Evolutionary conservation across 2,329 filamentous ascomycete species (phyloP).

Genomic region (Pseudogymnoascus sp.): DNA sequence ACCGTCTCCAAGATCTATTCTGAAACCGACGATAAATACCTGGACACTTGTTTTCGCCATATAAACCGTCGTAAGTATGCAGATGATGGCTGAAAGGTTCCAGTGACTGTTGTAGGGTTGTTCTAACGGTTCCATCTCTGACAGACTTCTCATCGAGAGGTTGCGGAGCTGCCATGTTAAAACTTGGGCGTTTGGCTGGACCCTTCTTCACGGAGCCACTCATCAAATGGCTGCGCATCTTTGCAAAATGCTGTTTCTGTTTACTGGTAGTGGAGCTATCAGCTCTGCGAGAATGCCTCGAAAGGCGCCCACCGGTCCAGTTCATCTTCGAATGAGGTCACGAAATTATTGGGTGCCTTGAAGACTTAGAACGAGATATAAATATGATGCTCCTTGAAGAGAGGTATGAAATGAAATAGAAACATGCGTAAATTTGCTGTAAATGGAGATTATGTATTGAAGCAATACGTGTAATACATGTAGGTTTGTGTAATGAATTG

Average conservation of each 20-base stretch:
- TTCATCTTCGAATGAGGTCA: constrained; percentile 32
- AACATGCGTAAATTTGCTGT: not conserved
- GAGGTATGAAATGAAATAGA: not conserved
- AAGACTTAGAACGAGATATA: not conserved
- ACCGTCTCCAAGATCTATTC: not conserved
- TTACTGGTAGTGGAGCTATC: constrained; percentile 29
- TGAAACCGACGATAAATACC: not conserved
- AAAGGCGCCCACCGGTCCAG: constrained; percentile 40
- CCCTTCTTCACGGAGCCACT: constrained; percentile 24
- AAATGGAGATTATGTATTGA: not conserved
- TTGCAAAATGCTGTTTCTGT: constrained; percentile 42
- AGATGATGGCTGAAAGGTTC: not conserved
- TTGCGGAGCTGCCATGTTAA: constrained; percentile 11
- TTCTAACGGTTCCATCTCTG: not conserved
- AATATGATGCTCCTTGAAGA: not conserved
- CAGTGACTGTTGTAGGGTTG: not conserved
- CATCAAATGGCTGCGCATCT: constrained; percentile 29
- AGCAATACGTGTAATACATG: not conserved
- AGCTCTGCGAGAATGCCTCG: constrained; percentile 32
- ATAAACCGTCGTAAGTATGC: not conserved
- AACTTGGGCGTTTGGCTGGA: constrained; percentile 20
- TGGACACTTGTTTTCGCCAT: not conserved
- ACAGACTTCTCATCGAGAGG: not conserved
- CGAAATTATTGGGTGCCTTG: not conserved
- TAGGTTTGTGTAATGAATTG: not conserved